Evolutionary conservation across 2,329 filamentous ascomycete genomes (phyloP).

Genomic region (Hypoxylon sp.): DNA sequence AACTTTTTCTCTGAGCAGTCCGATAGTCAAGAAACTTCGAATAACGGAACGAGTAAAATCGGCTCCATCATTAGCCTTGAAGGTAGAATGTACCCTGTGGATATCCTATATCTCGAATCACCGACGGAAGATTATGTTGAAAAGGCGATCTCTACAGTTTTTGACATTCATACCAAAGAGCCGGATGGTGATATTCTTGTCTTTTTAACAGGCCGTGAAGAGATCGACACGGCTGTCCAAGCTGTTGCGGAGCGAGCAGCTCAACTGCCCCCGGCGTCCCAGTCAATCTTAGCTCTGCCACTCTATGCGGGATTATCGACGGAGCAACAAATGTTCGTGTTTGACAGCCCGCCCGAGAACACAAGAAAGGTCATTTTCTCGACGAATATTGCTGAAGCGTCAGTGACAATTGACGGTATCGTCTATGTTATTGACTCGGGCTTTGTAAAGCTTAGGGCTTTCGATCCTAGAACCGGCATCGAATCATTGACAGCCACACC

Average conservation of each 20-base stretch:
- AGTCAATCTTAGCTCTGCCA: slow-evolving; percentile 78
- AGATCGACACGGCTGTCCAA: slow-evolving; percentile 88
- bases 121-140: slow-evolving; percentile 91
- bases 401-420: slow-evolving; percentile 93
- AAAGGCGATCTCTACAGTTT: slow-evolving; percentile 83
- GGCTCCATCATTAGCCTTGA: slow-evolving; percentile 85
- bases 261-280: slow-evolving; percentile 71
- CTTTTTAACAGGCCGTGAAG: slow-evolving; percentile 92
- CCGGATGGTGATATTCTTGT: slow-evolving; percentile 88
- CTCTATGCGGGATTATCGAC: slow-evolving; percentile 91
- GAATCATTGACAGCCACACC: slow-evolving; percentile 87
- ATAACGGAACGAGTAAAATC: slow-evolving; percentile 47
- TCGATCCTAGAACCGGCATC: slow-evolving; percentile 86
- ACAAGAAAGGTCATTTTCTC: slow-evolving; percentile 92
- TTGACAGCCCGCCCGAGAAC: slow-evolving; percentile 84
- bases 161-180: slow-evolving; percentile 89
- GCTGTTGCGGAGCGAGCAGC: slow-evolving; percentile 80
- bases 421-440: slow-evolving; percentile 92
- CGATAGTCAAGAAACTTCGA: slow-evolving; percentile 56
- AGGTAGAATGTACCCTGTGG: slow-evolving; percentile 89
- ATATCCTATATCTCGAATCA: slow-evolving; percentile 83
- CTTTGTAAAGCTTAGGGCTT: slow-evolving; percentile 90
- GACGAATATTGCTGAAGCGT: slow-evolving; percentile 97
- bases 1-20: slow-evolving; percentile 76
- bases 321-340: slow-evolving; percentile 95